Evolutionary conservation across 1,284 basidiomycete genomes (phyloP).

Genomic region (Termitomyces sp.): DNA sequence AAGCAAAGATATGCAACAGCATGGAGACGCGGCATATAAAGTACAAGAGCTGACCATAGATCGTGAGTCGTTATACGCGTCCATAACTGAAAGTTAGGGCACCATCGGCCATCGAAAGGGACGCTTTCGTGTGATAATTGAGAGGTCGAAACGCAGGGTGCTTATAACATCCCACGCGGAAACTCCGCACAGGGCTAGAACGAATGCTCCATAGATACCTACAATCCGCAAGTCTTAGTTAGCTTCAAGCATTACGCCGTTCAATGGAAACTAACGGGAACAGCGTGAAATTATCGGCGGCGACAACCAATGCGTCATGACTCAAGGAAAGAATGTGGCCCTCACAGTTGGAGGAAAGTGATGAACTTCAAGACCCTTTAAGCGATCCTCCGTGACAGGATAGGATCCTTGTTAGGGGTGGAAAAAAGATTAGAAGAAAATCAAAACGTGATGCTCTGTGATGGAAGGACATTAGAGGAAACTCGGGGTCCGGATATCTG

Average conservation of each 20-base stretch:
- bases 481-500: not conserved
- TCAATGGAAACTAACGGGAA: conserved; percentile 19
- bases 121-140: conserved; percentile 24
- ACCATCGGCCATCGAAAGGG: conserved; percentile 31
- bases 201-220: conserved; percentile 27
- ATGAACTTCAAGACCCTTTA: conserved; percentile 7
- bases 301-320: conserved; percentile 25
- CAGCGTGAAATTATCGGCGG: conserved; percentile 21
- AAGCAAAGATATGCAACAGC: conserved; percentile 27
- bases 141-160: conserved; percentile 26
- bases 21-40: conserved; percentile 27
- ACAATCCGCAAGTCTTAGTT: not conserved
- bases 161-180: conserved; percentile 28
- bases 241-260: not conserved
- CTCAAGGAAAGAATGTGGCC: conserved; percentile 1
- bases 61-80: not conserved
- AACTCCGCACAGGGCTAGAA: conserved; percentile 25
- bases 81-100: not conserved
- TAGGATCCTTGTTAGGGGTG: not conserved
- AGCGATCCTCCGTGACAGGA: not conserved
- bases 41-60: conserved; percentile 22
- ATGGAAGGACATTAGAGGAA: not conserved
- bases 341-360: not conserved
- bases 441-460: not conserved
- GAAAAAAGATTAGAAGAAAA: not conserved